A percentile compares a stretch with the other conserved stretches of the same genome.
These are phyloP conservation scores for Fusarium heterosporum DNA, from an alignment of 2,329 filamentous ascomycete genomes.

Conservation along the genomic window DNA sequence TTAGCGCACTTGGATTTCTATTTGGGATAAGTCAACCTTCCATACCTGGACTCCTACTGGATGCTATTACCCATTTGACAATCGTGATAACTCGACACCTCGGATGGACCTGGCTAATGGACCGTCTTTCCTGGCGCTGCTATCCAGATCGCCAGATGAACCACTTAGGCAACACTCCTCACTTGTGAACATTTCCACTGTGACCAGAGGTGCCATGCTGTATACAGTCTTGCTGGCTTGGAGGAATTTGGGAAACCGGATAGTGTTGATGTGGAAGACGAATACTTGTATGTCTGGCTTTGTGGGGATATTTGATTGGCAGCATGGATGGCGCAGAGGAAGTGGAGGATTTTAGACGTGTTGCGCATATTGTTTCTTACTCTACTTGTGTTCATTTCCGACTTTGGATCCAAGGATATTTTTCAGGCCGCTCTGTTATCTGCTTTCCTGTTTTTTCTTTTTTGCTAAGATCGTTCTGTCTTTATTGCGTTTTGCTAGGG, in stretches of 20 bases:
- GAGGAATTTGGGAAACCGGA: slow-evolving; percentile 1
- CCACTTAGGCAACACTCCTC: background rate
- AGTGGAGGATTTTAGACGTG: background rate
- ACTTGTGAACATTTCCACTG: background rate
- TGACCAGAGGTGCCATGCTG: background rate
- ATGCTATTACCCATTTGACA: slow-evolving; percentile 18
- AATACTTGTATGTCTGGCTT: background rate
- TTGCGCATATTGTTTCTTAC: background rate
- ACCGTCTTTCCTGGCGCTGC: background rate
- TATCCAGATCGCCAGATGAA: background rate
- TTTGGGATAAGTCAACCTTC: slow-evolving; percentile 14
- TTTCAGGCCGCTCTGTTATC: background rate
- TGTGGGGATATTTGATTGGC: background rate
- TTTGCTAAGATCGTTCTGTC: background rate
- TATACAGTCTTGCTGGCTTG: slow-evolving; percentile 3
- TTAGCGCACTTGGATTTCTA: background rate
- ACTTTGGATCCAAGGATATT: slow-evolving; percentile 19
- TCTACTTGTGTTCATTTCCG: background rate
- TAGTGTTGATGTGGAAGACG: background rate
- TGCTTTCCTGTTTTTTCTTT: slow-evolving; percentile 3
- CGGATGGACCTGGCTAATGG: background rate
- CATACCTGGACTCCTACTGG: slow-evolving; percentile 30
- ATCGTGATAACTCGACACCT: slow-evolving; percentile 23
- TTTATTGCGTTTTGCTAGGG: background rate
- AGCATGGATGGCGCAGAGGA: slow-evolving; percentile 5